phyloP scores from a whole-genome alignment of 208 protist genomes.

The Leishmania tarentolae region DNA sequence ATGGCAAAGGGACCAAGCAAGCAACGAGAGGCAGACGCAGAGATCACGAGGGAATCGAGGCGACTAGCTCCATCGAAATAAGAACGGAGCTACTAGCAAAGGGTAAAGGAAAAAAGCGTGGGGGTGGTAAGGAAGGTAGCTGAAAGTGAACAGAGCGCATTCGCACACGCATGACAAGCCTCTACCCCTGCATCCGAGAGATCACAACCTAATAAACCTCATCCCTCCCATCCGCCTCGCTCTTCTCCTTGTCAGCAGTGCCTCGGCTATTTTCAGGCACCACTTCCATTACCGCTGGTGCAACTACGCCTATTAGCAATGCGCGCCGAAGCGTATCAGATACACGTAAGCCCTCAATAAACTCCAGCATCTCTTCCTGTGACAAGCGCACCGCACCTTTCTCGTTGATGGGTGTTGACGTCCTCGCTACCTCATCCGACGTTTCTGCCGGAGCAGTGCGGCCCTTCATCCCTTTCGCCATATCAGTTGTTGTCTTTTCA shows the following conservation, averaged over 20 bases:
- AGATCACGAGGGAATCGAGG: background rate
- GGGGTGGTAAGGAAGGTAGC: background rate
- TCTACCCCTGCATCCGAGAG: background rate
- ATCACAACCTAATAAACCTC: background rate
- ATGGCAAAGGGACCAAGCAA: background rate
- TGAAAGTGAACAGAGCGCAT: background rate
- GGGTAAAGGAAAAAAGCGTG: background rate
- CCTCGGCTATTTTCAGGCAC: background rate
- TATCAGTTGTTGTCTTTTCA: background rate
- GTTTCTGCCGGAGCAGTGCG: background rate
- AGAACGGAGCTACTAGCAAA: background rate
- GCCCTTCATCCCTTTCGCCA: background rate
- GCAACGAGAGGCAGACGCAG: background rate
- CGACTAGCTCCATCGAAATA: background rate
- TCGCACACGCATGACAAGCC: background rate
- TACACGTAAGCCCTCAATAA: slow-evolving; percentile 23
- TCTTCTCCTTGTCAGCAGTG: background rate
- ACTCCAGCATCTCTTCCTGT: slow-evolving; percentile 21
- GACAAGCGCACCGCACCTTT: slow-evolving; percentile 4
- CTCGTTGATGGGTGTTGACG: background rate
- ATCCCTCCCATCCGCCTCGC: background rate
- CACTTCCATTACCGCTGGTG: background rate
- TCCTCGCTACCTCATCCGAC: background rate
- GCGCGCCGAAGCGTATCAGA: slow-evolving; percentile 26
- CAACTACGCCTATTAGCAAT: slow-evolving; percentile 28